A percentile compares a stretch with the other conserved stretches of the same genome.
Conservation (phyloP, 495 filamentous ascomycete genomes). For the Talaromyces liani region DNA sequence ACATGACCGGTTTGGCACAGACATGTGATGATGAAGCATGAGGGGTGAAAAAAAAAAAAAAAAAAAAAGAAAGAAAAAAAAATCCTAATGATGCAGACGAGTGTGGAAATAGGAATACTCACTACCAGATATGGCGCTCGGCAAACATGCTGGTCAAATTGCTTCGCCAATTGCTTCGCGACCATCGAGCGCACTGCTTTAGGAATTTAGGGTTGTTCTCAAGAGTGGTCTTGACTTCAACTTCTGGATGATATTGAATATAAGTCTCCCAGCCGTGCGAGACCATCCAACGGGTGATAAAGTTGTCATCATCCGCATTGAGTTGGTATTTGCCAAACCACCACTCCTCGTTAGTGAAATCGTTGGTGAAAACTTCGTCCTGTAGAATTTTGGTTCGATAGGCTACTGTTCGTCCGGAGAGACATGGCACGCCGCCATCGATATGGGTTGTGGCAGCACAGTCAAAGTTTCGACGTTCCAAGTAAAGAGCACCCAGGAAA, state of each 20-base stretch:
- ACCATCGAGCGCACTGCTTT: conserved; percentile 75
- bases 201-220: conserved; percentile 68
- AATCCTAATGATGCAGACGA: conserved; percentile 3
- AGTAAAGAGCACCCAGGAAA: conserved; percentile 74
- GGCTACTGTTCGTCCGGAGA: conserved; percentile 80
- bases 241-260: conserved; percentile 68
- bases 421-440: conserved; percentile 79
- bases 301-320: conserved; percentile 82
- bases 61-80: conserved; percentile 5
- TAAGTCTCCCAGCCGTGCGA: conserved; percentile 68
- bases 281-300: conserved; percentile 73
- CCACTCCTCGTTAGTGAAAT: conserved; percentile 67
- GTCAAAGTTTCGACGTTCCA: conserved; percentile 82
- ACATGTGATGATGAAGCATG: conserved; percentile 5
- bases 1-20: background rate
- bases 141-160: conserved; percentile 69
- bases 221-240: conserved; percentile 67
- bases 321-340: conserved; percentile 59
- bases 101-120: conserved; percentile 27
- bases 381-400: conserved; percentile 78
- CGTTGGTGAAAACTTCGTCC: conserved; percentile 62
- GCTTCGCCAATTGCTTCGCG: conserved; percentile 73
- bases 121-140: conserved; percentile 63
- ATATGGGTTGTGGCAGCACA: conserved; percentile 79
- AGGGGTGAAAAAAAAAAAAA: background rate